These are phyloP conservation scores for Ascochyta rabiei DNA, from an alignment of 2,329 filamentous ascomycete species.

Conservation along the genomic window DNA sequence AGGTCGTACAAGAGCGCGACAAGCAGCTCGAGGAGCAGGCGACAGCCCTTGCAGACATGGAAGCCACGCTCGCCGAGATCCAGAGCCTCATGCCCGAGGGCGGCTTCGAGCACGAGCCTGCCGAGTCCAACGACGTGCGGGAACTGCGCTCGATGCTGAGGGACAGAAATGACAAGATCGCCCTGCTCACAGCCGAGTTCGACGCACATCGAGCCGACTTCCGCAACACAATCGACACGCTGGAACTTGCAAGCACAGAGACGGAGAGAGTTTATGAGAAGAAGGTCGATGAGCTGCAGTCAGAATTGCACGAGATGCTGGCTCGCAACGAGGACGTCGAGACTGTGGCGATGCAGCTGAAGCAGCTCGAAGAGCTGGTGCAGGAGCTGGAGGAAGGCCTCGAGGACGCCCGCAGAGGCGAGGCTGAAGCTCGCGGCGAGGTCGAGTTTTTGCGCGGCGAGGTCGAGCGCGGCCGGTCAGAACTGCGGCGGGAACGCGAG, in stretches of 20 bases:
- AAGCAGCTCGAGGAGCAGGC: constrained; percentile 88
- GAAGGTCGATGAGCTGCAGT: constrained; percentile 83
- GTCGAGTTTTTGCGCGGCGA: constrained; percentile 95
- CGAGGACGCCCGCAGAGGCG: constrained; percentile 90
- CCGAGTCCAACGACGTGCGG: constrained; percentile 66
- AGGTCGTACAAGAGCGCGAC: constrained; percentile 82
- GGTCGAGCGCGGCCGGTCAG: constrained; percentile 87
- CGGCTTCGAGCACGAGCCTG: constrained; percentile 56
- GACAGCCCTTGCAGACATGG: constrained; percentile 83
- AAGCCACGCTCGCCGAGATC: constrained; percentile 81
- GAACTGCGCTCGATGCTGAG: constrained; percentile 82
- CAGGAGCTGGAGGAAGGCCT: constrained; percentile 96
- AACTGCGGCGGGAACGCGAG: constrained; percentile 86
- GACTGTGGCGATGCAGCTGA: constrained; percentile 86
- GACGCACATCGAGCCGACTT: constrained; percentile 95
- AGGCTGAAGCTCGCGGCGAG: constrained; percentile 93
- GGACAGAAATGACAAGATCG: constrained; percentile 97
- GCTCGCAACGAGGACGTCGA: constrained; percentile 88
- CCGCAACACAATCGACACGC: constrained; percentile 91
- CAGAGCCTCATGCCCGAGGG: constrained; percentile 69
- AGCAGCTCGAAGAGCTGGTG: constrained; percentile 93
- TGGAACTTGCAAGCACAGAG: constrained; percentile 94
- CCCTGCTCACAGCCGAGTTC: constrained; percentile 90
- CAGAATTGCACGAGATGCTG: constrained; percentile 81
- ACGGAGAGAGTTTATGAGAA: constrained; percentile 96